Evolutionary conservation across 2,329 filamentous ascomycete species (phyloP).

Genomic region (Intubia oerlemansii): DNA sequence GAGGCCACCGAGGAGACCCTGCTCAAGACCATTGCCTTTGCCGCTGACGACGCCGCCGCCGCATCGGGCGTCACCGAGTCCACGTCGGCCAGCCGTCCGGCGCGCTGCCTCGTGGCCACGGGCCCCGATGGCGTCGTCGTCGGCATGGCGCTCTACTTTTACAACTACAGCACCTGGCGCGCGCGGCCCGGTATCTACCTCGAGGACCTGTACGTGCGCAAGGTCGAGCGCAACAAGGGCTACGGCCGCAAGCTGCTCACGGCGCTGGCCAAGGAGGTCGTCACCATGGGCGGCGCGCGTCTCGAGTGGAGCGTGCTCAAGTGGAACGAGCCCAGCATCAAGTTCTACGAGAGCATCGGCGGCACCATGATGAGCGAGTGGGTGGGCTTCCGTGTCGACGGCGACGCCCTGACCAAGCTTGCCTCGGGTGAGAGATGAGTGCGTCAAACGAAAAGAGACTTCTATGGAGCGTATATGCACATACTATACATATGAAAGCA

Average conservation of each 20-base stretch:
- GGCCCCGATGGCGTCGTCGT: constrained; percentile 26
- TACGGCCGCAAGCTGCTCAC: constrained; percentile 61
- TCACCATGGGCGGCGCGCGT: constrained; percentile 48
- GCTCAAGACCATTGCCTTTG: constrained; percentile 57
- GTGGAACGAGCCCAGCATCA: constrained; percentile 81
- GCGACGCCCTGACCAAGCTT: constrained; percentile 39
- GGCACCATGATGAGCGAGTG: constrained; percentile 47
- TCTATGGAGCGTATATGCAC: neutral
- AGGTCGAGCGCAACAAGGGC: constrained; percentile 47
- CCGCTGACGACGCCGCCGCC: constrained; percentile 17
- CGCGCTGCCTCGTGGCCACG: constrained; percentile 53
- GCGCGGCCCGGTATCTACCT: constrained; percentile 76
- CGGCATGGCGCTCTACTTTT: constrained; percentile 80
- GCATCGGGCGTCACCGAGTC: constrained; percentile 27
- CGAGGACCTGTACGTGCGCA: constrained; percentile 75
- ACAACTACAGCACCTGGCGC: constrained; percentile 90
- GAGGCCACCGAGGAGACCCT: constrained; percentile 61
- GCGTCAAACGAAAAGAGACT: too few relatives aligned
- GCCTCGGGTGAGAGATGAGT: constrained; percentile 16
- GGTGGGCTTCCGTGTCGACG: constrained; percentile 56
- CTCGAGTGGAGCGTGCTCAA: constrained; percentile 83
- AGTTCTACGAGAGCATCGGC: constrained; percentile 60
- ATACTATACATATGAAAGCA: too few relatives aligned
- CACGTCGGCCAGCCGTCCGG: constrained; percentile 36
- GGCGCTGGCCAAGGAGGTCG: constrained; percentile 58